A percentile compares a stretch with the other conserved stretches of the same genome.
Evolutionary conservation across 2,329 filamentous ascomycete species (phyloP).

Genomic region (Calonectria fujianensis): DNA sequence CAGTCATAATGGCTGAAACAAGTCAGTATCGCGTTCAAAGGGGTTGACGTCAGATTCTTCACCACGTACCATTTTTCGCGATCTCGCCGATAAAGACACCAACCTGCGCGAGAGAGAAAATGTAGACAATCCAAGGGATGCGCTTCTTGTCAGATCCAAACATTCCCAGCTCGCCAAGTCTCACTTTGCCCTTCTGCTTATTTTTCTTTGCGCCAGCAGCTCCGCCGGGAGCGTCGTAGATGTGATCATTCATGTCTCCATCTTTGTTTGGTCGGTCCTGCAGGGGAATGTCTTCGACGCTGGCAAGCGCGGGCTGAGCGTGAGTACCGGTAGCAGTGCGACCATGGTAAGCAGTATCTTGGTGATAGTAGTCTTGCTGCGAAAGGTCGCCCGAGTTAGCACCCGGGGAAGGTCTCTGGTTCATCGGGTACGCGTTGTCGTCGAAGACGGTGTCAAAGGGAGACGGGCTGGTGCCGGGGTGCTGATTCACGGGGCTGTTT

Average conservation of each 20-base stretch:
- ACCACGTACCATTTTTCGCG: slow-evolving; percentile 83
- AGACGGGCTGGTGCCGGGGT: slow-evolving; percentile 61
- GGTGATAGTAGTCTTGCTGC: slow-evolving; percentile 63
- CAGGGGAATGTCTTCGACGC: slow-evolving; percentile 74
- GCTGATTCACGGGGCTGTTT: slow-evolving; percentile 53
- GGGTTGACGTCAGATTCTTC: background rate
- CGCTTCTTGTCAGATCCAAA: slow-evolving; percentile 72
- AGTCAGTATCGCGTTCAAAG: slow-evolving; percentile 37
- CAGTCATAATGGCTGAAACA: slow-evolving; percentile 81
- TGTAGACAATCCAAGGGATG: slow-evolving; percentile 88
- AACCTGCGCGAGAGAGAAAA: slow-evolving; percentile 85
- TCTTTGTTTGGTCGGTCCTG: slow-evolving; percentile 69
- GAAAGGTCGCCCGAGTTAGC: slow-evolving; percentile 64
- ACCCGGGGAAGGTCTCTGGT: slow-evolving; percentile 60
- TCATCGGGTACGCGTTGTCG: slow-evolving; percentile 78
- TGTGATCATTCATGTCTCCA: slow-evolving; percentile 72
- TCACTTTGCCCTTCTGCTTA: slow-evolving; percentile 67
- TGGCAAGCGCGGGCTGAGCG: slow-evolving; percentile 59
- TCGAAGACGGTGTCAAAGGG: slow-evolving; percentile 82
- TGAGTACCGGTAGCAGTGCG: slow-evolving; percentile 56
- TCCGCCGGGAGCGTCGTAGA: slow-evolving; percentile 74
- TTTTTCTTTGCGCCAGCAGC: slow-evolving; percentile 53
- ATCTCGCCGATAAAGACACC: slow-evolving; percentile 93
- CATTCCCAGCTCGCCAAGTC: slow-evolving; percentile 77
- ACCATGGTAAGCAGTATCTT: slow-evolving; percentile 75